Conservation (phyloP, 1,139 yeast genomes). For the Sugiyamaella japonica region DNA sequence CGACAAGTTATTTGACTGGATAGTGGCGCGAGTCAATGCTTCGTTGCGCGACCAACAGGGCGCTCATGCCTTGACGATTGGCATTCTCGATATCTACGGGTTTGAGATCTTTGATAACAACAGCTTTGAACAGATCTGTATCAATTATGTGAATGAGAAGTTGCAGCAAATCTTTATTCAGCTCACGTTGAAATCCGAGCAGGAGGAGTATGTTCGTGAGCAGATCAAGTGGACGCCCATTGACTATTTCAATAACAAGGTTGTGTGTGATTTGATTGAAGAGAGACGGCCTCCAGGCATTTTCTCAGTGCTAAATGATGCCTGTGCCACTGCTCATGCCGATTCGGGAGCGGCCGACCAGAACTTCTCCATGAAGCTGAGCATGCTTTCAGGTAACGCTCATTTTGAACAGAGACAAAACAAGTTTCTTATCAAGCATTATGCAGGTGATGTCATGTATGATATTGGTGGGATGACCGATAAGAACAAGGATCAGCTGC, state of each 20-base stretch:
- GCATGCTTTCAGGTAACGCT: slow-evolving; percentile 76
- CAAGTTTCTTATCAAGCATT: slow-evolving; percentile 89
- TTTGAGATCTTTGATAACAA: slow-evolving; percentile 97
- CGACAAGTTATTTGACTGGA: slow-evolving; percentile 94
- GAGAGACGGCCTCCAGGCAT: slow-evolving; percentile 94
- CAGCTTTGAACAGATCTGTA: slow-evolving; percentile 95
- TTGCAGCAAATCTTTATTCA: slow-evolving; percentile 96
- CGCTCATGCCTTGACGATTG: slow-evolving; percentile 69
- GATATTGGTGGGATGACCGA: slow-evolving; percentile 92
- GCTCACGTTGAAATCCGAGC: slow-evolving; percentile 92
- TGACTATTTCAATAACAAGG: slow-evolving; percentile 91
- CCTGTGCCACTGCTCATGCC: slow-evolving; percentile 98
- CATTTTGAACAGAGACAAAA: slow-evolving; percentile 89
- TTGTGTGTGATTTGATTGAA: slow-evolving; percentile 96
- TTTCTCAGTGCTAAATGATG: slow-evolving; percentile 94
- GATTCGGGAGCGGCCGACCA: slow-evolving; percentile 97
- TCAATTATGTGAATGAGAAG: slow-evolving; percentile 95
- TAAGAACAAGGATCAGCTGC: slow-evolving; percentile 92
- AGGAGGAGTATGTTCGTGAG: slow-evolving; percentile 94
- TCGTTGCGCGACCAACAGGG: slow-evolving; percentile 57
- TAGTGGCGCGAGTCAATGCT: slow-evolving; percentile 87
- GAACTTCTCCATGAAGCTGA: slow-evolving; percentile 89
- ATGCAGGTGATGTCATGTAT: slow-evolving; percentile 97
- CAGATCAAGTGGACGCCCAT: slow-evolving; percentile 98
- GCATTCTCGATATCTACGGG: slow-evolving; percentile 96